phyloP scores from a whole-genome alignment of 2,329 filamentous ascomycete genomes.

The Fonsecaea nubica region DNA sequence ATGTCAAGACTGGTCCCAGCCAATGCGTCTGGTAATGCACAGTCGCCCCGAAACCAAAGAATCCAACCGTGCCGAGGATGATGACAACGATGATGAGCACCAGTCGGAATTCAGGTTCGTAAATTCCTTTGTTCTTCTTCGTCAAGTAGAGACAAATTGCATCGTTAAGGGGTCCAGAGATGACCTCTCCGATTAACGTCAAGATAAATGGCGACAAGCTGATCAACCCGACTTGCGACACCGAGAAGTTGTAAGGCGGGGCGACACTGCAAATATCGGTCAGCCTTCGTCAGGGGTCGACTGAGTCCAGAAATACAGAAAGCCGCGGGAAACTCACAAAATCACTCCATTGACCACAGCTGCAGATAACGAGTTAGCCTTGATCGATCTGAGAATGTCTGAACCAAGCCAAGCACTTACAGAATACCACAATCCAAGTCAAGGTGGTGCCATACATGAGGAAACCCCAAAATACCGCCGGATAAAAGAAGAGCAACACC shows the following conservation, averaged over 20 bases:
- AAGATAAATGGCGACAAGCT: slow-evolving; percentile 86
- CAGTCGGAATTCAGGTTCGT: slow-evolving; percentile 90
- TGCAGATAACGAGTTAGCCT: background rate
- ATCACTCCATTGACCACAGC: slow-evolving; percentile 32
- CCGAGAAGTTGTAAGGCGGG: slow-evolving; percentile 60
- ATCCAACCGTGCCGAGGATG: slow-evolving; percentile 53
- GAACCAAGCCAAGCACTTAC: background rate
- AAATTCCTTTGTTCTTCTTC: slow-evolving; percentile 75
- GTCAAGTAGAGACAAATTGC: slow-evolving; percentile 72
- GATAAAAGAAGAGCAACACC: slow-evolving; percentile 34
- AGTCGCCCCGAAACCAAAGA: slow-evolving; percentile 57
- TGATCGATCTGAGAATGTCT: background rate
- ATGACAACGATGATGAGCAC: slow-evolving; percentile 79
- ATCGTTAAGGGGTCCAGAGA: slow-evolving; percentile 75
- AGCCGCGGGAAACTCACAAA: slow-evolving; percentile 14
- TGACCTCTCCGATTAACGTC: slow-evolving; percentile 78
- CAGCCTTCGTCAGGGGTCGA: background rate
- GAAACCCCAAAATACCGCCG: slow-evolving; percentile 44
- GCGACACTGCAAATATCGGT: slow-evolving; percentile 10
- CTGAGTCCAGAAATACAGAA: background rate
- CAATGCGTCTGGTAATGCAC: slow-evolving; percentile 48
- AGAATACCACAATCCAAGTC: slow-evolving; percentile 33
- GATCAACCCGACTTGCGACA: slow-evolving; percentile 80
- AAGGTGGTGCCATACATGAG: slow-evolving; percentile 31
- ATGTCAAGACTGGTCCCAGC: slow-evolving; percentile 56